A percentile compares a stretch with the other conserved stretches of the same genome.
Conservation (phyloP, 2,329 filamentous ascomycete species). For the Colletotrichum tabaci region DNA sequence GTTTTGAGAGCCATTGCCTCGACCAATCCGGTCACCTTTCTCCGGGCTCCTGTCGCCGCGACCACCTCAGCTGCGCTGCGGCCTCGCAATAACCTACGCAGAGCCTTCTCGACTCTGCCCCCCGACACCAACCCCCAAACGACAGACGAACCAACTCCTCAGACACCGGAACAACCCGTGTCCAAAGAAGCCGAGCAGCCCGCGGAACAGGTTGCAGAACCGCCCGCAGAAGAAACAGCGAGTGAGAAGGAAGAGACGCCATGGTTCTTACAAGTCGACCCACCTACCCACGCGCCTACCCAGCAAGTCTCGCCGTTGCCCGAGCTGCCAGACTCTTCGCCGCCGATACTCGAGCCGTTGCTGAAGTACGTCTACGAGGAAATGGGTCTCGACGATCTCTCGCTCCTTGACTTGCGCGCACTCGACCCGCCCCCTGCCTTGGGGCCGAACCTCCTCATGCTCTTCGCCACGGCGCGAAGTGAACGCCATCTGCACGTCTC, state of each 20-base stretch:
- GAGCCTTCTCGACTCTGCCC: slow-evolving; percentile 46
- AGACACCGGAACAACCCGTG: neutral
- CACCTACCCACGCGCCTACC: slow-evolving; percentile 65
- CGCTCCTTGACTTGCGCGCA: slow-evolving; percentile 84
- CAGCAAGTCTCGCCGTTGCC: slow-evolving; percentile 65
- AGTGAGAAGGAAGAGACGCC: slow-evolving; percentile 62
- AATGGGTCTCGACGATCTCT: slow-evolving; percentile 87
- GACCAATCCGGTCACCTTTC: slow-evolving; percentile 21
- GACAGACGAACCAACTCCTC: neutral
- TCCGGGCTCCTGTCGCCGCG: slow-evolving; percentile 18
- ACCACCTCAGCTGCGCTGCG: slow-evolving; percentile 7
- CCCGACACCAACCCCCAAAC: neutral
- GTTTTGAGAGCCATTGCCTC: slow-evolving; percentile 46
- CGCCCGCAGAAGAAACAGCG: slow-evolving; percentile 22
- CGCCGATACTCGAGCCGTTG: slow-evolving; percentile 79
- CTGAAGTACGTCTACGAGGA: slow-evolving; percentile 86
- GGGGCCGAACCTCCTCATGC: slow-evolving; percentile 91
- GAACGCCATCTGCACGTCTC: slow-evolving; percentile 95
- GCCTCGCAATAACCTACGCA: slow-evolving; percentile 44
- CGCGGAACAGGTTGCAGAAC: no score
- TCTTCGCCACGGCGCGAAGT: slow-evolving; percentile 91
- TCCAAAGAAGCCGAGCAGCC: neutral
- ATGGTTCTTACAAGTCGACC: slow-evolving; percentile 89
- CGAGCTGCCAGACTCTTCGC: slow-evolving; percentile 76
- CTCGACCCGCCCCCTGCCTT: slow-evolving; percentile 90